Base-by-base conservation (phyloP, 805 yeast genomes). In the Nakazawaea holstii region DNA sequence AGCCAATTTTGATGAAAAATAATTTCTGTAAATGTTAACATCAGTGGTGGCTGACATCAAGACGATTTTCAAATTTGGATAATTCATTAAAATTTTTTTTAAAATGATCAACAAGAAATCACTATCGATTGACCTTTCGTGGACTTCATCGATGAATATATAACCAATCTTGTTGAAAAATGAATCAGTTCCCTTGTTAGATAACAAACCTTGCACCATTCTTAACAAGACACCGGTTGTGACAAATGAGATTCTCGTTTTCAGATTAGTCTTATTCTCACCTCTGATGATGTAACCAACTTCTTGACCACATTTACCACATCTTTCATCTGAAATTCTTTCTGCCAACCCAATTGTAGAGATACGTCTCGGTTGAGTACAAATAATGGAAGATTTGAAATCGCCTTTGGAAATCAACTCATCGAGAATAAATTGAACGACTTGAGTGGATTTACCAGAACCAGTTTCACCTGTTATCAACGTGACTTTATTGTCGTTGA, bases 381-480 rank as follows among this genome's bases (percentile, higher is more conserved):
- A 90, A 1, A 92, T 68, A 4, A 92, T 85, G 35, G 73, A 76
- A 3, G 84, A 74, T 24, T 66, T 62, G 52, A 73, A 82, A 51
- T 77, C 77, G 0, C 76, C 75, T 10, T 65, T 59, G 0, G 65
- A 40, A 42, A 77, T 72, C 49, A 87, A 57, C 35, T 80, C 72
- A 60, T 92, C 98, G 14, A 92, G 66, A 17, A 92, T 69, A 55
- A 90, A 92, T 61, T 92, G 99, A 6, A 89, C 96, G 5, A 88
- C 80, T 61, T 92, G 99, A 0, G 99, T 92, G 1, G 97, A 88
- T 59, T 92, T 92, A 55, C 98, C 98, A 1, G 97, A 91, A 56
- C 98, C 98, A 0, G 98, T 92, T 62, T 94, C 99, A 61, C 98
- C 99, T 2, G 98, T 92, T 33, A 92, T 76, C 31, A 92, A 66